Evolutionary conservation across 139 green algal species (phyloP).

Genomic region (Gonium pectorale): DNA sequence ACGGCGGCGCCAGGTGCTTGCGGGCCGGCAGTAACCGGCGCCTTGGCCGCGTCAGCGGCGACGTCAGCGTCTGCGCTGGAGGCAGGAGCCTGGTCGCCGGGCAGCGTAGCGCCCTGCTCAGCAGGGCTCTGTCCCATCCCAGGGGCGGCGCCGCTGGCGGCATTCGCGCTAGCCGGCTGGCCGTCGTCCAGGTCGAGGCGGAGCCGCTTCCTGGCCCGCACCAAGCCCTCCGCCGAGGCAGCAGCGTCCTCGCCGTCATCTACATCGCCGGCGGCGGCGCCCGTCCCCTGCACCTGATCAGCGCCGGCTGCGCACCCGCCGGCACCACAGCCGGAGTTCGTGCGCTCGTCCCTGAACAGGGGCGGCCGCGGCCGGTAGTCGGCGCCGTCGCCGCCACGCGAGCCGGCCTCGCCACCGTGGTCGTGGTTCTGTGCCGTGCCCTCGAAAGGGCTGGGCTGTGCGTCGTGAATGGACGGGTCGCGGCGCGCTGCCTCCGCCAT

Average conservation of each 20-base stretch:
- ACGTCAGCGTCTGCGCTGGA: too few relatives aligned
- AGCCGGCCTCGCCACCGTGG: neutral
- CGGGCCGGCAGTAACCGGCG: too few relatives aligned
- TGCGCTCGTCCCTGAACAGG: neutral
- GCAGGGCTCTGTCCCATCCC: too few relatives aligned
- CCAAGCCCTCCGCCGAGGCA: neutral
- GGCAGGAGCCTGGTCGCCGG: too few relatives aligned
- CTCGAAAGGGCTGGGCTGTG: constrained; percentile 23
- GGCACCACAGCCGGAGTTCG: too few relatives aligned
- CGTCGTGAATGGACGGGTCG: neutral
- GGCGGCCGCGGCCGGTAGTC: neutral
- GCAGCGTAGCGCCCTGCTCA: too few relatives aligned
- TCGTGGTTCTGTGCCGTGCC: constrained; percentile 32
- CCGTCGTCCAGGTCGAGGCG: constrained; percentile 1
- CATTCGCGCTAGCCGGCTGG: neutral
- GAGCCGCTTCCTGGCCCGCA: constrained; percentile 19
- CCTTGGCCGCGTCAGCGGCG: too few relatives aligned
- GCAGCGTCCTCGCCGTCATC: neutral
- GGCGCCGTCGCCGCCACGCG: neutral
- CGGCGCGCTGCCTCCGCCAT: neutral
- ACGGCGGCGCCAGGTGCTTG: too few relatives aligned
- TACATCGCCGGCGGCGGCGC: neutral
- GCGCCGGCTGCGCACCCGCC: neutral
- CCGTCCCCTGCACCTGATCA: neutral
- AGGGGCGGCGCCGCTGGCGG: too few relatives aligned